phyloP scores from a whole-genome alignment of 2,329 filamentous ascomycete genomes.

The Fusarium humuli region DNA sequence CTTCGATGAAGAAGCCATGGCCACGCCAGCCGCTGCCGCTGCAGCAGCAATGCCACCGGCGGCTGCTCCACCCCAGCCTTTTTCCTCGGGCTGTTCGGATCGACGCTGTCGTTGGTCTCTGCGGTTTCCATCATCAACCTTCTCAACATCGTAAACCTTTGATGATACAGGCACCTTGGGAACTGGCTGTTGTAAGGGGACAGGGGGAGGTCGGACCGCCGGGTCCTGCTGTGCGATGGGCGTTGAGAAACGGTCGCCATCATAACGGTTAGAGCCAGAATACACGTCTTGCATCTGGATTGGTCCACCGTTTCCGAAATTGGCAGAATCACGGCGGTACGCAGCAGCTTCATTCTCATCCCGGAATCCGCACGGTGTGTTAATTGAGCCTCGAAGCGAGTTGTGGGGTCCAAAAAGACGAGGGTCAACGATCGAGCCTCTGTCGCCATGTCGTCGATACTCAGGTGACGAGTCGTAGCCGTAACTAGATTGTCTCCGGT shows the following conservation, averaged over 20 bases:
- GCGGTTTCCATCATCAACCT: conserved; percentile 53
- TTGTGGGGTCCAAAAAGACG: conserved; percentile 70
- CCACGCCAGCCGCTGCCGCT: conserved; percentile 60
- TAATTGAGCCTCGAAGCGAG: conserved; percentile 68
- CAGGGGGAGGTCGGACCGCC: conserved; percentile 64
- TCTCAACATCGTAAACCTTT: conserved; percentile 70
- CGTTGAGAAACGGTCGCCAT: conserved; percentile 65
- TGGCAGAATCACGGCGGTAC: conserved; percentile 42
- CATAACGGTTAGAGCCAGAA: conserved; percentile 71
- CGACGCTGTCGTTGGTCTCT: conserved; percentile 50
- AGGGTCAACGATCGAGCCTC: conserved; percentile 67
- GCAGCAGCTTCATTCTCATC: conserved; percentile 51
- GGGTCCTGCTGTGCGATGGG: conserved; percentile 57
- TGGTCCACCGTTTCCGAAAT: conserved; percentile 34
- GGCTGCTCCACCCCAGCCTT: conserved; percentile 57
- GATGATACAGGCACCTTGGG: conserved; percentile 79
- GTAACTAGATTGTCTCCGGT: conserved; percentile 43
- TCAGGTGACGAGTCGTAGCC: conserved; percentile 23
- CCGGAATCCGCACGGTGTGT: conserved; percentile 65
- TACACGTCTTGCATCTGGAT: conserved; percentile 70
- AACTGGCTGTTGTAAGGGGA: conserved; percentile 86
- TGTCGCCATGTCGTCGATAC: conserved; percentile 47
- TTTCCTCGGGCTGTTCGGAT: conserved; percentile 54
- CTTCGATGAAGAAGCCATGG: conserved; percentile 44
- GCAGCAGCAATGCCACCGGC: conserved; percentile 62